These are phyloP conservation scores for Musa troglodytarum DNA, from an alignment of 176 grass and related monocot species.

Conservation along the genomic window DNA sequence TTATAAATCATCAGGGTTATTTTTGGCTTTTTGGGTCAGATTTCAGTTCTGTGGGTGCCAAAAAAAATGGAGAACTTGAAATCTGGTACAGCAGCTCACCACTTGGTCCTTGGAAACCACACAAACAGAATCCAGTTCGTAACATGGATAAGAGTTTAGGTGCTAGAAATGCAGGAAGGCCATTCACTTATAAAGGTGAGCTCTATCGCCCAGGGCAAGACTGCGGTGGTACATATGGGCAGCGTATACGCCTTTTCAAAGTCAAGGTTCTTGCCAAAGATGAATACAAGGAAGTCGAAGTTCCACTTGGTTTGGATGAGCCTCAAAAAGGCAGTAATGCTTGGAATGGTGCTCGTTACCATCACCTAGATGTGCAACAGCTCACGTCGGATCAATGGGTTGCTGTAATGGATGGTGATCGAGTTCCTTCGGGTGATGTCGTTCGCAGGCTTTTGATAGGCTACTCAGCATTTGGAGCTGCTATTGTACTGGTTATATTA, in stretches of 20 bases:
- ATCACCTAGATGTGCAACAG: neutral
- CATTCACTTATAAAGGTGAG: conserved; percentile 55
- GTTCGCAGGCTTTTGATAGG: conserved; percentile 28
- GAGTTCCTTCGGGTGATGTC: neutral
- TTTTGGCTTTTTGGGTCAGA: conserved; percentile 86
- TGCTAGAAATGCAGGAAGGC: conserved; percentile 74
- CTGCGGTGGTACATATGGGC: conserved; percentile 29
- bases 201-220: conserved; percentile 70
- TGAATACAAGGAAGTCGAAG: conserved; percentile 57
- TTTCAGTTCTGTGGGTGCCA: conserved; percentile 44
- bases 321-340: conserved; percentile 10
- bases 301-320: conserved; percentile 39
- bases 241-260: conserved; percentile 41
- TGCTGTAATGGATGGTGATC: conserved; percentile 5
- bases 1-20: conserved; percentile 42
- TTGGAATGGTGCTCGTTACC: conserved; percentile 69
- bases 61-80: conserved; percentile 46
- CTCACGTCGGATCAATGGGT: neutral
- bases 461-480: conserved; percentile 49
- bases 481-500: conserved; percentile 40
- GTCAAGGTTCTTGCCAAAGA: conserved; percentile 53
- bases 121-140: conserved; percentile 53
- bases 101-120: conserved; percentile 60
- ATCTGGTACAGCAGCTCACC: conserved; percentile 73
- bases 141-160: conserved; percentile 28